Base-by-base conservation (phyloP, 768 basidiomycete species). In the Rhizopogon sp. region DNA sequence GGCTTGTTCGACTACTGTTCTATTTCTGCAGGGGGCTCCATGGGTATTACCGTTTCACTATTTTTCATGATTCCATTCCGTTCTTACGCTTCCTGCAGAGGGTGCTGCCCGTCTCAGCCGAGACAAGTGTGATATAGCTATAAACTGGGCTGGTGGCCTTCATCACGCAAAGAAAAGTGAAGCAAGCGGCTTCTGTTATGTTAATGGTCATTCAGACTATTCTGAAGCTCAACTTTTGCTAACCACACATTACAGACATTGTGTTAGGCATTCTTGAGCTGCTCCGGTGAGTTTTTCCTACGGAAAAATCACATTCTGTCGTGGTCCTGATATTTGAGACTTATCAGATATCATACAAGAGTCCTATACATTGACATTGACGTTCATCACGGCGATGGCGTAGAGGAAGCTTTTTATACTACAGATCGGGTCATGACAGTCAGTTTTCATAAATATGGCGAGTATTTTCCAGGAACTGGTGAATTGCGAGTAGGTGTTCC, bases 111-210 rank as follows among this genome's bases (percentile, higher is more conserved):
- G 96, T 33, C 73, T 98, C 16, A 96, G 93, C 62, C 79, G 95
- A 56, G 94, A 98, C 72, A 98, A 98, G 68, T 98, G 95, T 68
- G 97, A 99, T 69, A 98, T 98, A 62, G 97, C 97, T 3, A 85
- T 99, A 53, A 99, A 99, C 66, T 99, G 97, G 97, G 96, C 97
- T 8, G 97, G 97, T 13, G 97, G 97, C 14, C 76, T 99, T 43
- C 97, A 99, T 69, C 97, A 99, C 66, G 94, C 97, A 3, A 99
- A 98, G 76, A 99, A 98, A 77, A 93, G 93, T 43, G 97, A 99
- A 73, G 97, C 97, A 0, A 95, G 92, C 62, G 97, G 97, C 1
- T 99, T 99, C 72, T 99, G 97, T 74, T 99, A 98, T 69, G 92
- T 98, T 43, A 98, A 98, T 64, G 96, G 94, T 94, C 39, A 41